Evolutionary conservation across 2,329 filamentous ascomycete genomes (phyloP).

Genomic region (Didymellaceae sp.): DNA sequence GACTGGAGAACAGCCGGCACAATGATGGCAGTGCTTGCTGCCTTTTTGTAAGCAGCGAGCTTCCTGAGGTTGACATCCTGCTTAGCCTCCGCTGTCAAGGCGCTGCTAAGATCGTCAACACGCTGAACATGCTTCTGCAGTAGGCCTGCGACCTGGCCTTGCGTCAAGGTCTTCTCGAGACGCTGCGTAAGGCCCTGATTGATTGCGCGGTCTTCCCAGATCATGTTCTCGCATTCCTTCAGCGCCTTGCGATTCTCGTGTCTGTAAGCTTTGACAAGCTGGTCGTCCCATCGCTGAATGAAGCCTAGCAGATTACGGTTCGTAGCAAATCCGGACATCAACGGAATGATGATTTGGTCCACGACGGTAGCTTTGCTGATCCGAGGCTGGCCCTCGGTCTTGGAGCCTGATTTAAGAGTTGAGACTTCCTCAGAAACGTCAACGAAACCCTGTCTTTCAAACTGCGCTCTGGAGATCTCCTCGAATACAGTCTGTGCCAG

Average conservation of each 20-base stretch:
- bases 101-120: slow-evolving; percentile 23
- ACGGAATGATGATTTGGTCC: slow-evolving; percentile 35
- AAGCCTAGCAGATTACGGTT: slow-evolving; percentile 46
- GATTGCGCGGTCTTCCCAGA: slow-evolving; percentile 43
- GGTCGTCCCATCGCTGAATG: slow-evolving; percentile 43
- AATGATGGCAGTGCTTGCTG: slow-evolving; percentile 38
- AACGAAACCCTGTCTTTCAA: slow-evolving; percentile 18
- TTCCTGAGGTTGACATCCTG: slow-evolving; percentile 29
- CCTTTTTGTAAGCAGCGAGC: slow-evolving; percentile 28
- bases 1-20: slow-evolving; percentile 38
- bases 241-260: slow-evolving; percentile 26
- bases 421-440: slow-evolving; percentile 1
- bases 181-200: slow-evolving; percentile 27
- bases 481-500: slow-evolving; percentile 40
- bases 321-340: slow-evolving; percentile 44
- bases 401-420: not conserved
- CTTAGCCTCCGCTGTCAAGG: slow-evolving; percentile 16
- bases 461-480: slow-evolving; percentile 31
- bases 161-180: slow-evolving; percentile 44
- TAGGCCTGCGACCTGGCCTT: slow-evolving; percentile 39
- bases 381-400: not conserved
- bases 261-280: slow-evolving; percentile 33
- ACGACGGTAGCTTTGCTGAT: slow-evolving; percentile 10
- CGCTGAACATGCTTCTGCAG: slow-evolving; percentile 38
- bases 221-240: slow-evolving; percentile 22